Conservation (phyloP, 2,329 filamentous ascomycete species). For the Calonectria montana region DNA sequence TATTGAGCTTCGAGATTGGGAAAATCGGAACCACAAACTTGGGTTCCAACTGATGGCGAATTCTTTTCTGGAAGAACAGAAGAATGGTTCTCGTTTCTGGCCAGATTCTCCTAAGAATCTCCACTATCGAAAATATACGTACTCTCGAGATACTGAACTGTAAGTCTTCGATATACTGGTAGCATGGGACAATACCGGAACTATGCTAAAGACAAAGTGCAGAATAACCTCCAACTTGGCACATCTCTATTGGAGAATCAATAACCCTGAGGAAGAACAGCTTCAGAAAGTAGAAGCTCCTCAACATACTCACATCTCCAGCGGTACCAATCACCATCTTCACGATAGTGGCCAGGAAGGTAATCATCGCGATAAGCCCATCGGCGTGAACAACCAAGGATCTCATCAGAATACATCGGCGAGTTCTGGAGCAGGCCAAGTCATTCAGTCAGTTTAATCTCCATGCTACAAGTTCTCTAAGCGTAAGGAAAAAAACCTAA, state of each 20-base stretch:
- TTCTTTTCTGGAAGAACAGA: neutral
- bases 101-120: neutral
- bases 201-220: neutral
- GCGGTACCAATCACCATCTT: too few relatives aligned
- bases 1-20: neutral
- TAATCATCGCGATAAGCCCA: neutral
- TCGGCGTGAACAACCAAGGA: neutral
- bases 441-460: neutral
- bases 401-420: neutral
- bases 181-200: too few relatives aligned
- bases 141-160: neutral
- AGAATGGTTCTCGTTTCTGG: neutral
- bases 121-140: neutral
- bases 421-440: neutral
- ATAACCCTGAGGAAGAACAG: neutral
- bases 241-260: neutral
- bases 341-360: neutral
- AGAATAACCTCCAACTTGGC: neutral
- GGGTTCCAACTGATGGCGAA: neutral
- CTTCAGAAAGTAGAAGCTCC: too few relatives aligned
- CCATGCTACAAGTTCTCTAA: too few relatives aligned
- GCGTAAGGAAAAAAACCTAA: neutral
- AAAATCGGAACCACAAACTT: neutral
- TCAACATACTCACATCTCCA: neutral
- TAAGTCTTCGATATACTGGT: neutral